Evolutionary conservation across 148 eudicot species (phyloP).

Genomic region (Dianthus caryophyllus): DNA sequence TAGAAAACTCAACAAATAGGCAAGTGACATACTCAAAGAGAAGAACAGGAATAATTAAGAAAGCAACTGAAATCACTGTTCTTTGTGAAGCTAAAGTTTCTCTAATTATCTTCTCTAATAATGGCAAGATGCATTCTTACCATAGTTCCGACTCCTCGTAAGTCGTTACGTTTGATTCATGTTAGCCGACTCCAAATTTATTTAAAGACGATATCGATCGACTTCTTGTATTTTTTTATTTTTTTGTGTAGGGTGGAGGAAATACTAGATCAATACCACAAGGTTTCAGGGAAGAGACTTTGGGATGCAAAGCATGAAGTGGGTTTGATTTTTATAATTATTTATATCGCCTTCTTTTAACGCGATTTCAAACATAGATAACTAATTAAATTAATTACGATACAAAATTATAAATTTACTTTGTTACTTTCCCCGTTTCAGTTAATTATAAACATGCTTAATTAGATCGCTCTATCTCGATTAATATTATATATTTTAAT

Average conservation of each 20-base stretch:
- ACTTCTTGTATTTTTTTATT: neutral
- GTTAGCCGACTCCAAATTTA: neutral
- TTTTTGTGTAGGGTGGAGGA: constrained; percentile 43
- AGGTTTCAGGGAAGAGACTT: constrained; percentile 55
- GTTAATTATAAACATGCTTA: too few relatives aligned
- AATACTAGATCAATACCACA: constrained; percentile 63
- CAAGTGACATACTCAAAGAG: constrained; percentile 87
- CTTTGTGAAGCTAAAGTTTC: constrained; percentile 85
- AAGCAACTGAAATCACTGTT: constrained; percentile 75
- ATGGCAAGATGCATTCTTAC: constrained; percentile 66
- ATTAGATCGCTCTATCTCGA: too few relatives aligned
- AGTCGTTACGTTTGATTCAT: neutral
- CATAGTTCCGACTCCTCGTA: constrained; percentile 69
- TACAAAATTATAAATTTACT: too few relatives aligned
- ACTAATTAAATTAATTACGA: too few relatives aligned
- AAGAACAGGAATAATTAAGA: constrained; percentile 69
- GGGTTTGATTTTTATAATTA: constrained; percentile 1
- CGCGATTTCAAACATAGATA: too few relatives aligned
- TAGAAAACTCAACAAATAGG: constrained; percentile 77
- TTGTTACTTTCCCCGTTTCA: too few relatives aligned
- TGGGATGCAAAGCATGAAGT: constrained; percentile 99
- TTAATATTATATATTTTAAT: too few relatives aligned
- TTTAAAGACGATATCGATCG: neutral
- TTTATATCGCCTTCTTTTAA: neutral
- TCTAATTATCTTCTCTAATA: constrained; percentile 51